Evolutionary conservation across 331 rosid genomes (phyloP).

Genomic region (Cydonia oblonga): DNA sequence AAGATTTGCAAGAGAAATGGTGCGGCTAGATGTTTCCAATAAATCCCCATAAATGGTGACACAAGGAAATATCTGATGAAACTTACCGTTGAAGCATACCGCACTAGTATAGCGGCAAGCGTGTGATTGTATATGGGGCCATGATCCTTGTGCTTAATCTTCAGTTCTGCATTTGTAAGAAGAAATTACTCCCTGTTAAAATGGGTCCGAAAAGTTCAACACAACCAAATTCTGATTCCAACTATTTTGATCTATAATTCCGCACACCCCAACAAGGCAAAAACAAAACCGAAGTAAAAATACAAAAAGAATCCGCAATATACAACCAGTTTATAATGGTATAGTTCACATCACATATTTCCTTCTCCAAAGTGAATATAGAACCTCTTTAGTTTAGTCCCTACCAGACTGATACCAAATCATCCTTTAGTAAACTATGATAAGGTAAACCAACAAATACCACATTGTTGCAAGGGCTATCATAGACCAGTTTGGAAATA

Average conservation of each 20-base stretch:
- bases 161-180: slow-evolving; percentile 42
- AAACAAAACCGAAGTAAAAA: neutral
- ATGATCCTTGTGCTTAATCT: slow-evolving; percentile 19
- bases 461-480: neutral
- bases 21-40: neutral
- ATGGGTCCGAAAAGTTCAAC: neutral
- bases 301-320: neutral
- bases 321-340: neutral
- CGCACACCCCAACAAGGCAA: neutral
- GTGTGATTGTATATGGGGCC: slow-evolving; percentile 50
- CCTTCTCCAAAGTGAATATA: neutral
- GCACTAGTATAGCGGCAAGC: slow-evolving; percentile 59
- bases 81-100: slow-evolving; percentile 89
- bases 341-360: neutral
- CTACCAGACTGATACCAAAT: neutral
- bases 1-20: neutral
- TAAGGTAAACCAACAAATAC: neutral
- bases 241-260: neutral
- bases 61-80: neutral
- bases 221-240: neutral
- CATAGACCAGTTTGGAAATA: neutral
- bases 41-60: neutral
- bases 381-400: neutral
- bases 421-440: neutral
- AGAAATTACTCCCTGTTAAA: neutral